Evolutionary conservation across 1,139 yeast species (phyloP), one percentile per base, ranked within the genome.

Genomic region (Taphrina wiesneri): DNA sequence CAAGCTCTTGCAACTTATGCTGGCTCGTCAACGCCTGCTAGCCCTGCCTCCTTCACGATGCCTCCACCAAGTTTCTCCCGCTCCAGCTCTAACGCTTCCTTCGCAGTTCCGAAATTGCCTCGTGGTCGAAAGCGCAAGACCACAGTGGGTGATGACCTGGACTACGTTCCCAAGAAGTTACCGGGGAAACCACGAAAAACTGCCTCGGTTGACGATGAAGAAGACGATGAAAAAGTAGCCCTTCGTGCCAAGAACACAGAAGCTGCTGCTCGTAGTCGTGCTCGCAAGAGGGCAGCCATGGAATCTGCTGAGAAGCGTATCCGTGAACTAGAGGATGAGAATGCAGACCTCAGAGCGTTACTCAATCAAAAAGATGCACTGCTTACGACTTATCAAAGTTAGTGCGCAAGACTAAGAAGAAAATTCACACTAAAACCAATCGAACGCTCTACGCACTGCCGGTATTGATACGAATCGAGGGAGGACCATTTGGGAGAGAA

Each of bases 251-350:
- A 92, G 77, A 92, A 92, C 81, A 92, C 98, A 26, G 97, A 91
- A 76, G 97, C 98, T 69, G 98, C 98, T 17, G 86, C 98, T 77
- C 84, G 97, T 75, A 90, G 97, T 53, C 83, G 98, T 73, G 96
- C 96, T 49, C 86, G 96, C 78, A 90, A 91, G 79, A 86, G 88
- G 85, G 65, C 45, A 6, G 46, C 39, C 49, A 39, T 60, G 45
- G 51, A 25, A 9, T 15, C 13, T 11, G 57, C 57, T 3, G 49
- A 51, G 43, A 23, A n/a, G n/a, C 49, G 57, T 2, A 36, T 51
- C 17, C 36, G 41, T 9, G 57, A 51, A 25, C 21, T 60, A 17
- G 57, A 97, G 98, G 97, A 97, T 74, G 98, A 92, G 72, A 59
- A 59, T 47, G 47, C 43, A 13, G 9, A 15, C 11, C 54, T 49